Evolutionary conservation across 352 stramenopile genomes (phyloP).

Genomic region (Achlya hypogyna): DNA sequence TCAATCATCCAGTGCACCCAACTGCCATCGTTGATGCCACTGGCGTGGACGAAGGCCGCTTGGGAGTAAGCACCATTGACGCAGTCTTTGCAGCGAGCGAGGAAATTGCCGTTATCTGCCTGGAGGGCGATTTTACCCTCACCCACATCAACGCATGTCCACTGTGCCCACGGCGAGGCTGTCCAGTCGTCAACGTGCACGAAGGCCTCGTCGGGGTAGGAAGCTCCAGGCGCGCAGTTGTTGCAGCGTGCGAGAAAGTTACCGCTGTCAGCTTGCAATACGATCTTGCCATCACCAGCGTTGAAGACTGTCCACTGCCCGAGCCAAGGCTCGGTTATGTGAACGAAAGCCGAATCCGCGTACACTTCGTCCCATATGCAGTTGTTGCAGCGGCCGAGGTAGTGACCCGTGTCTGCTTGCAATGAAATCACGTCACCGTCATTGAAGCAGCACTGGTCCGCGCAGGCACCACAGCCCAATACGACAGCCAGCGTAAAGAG

Average conservation of each 20-base stretch:
- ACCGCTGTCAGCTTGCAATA: no score
- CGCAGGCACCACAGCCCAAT: no score
- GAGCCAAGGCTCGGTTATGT: no score
- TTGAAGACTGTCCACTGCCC: no score
- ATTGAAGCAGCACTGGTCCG: background rate
- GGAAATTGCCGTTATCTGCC: background rate
- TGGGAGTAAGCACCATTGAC: background rate
- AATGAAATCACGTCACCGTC: background rate
- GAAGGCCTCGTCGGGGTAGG: background rate
- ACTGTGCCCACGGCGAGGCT: background rate
- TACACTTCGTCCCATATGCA: no score
- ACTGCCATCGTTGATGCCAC: no score
- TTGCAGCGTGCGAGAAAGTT: no score
- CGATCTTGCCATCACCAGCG: no score
- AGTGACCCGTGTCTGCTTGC: background rate
- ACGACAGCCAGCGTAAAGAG: no score
- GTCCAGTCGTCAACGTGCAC: background rate
- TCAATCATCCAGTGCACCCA: no score
- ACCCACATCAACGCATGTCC: background rate
- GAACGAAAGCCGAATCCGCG: no score
- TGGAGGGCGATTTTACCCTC: conserved; percentile 16
- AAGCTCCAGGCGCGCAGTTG: background rate
- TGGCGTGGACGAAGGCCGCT: background rate
- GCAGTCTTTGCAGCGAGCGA: conserved; percentile 12
- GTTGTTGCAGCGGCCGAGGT: background rate